Evolutionary conservation across 2,329 filamentous ascomycete genomes (phyloP), one percentile per base, ranked within the genome.

Genomic region (Phialocephala sp.): DNA sequence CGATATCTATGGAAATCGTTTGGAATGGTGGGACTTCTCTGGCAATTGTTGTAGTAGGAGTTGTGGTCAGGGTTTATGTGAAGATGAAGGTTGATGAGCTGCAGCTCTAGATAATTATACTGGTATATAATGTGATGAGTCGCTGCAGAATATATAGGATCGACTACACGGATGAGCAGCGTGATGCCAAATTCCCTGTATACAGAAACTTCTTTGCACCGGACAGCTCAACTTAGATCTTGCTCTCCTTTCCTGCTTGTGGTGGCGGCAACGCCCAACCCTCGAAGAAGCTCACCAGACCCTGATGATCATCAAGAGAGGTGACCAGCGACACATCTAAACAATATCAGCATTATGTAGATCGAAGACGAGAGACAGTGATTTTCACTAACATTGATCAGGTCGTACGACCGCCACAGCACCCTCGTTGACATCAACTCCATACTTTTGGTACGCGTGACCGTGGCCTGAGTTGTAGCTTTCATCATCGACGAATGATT

Each of bases 401-500:
- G 87, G 87, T 15, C 87, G 79, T 9, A 89, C 81, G 65, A 89
- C 77, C 0, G 85, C 79, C 4, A 87, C 67, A 0, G 80, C 82
- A 0, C 84, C 84, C 37, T 74, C 64, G 5, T 75, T 68, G 0
- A 79, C 74, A 62, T 83, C 79, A 14, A 89, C 77, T 0, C 85
- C 85, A 50, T 87, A 86, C 9, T 77, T 77, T 58, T 85, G 78
- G 68, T 89, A 89, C 1, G 83, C 84, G 54, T 85, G 80, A 0
- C 86, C 86, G 64, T 87, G 84, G 1, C 84, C 84, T 1, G 80
- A 79, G 64, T 84, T 83, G 71, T 86, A 84, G 70, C 81, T 83
- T 62, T 83, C 80, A 47, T 87, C 84, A 55, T 87, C 85, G 37
- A 83, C 78, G 71, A 83, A 89, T 1, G 84, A 80, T 66, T 89